Conservation (phyloP, 345 rosid species). For the Eucalyptus pauciflora region DNA sequence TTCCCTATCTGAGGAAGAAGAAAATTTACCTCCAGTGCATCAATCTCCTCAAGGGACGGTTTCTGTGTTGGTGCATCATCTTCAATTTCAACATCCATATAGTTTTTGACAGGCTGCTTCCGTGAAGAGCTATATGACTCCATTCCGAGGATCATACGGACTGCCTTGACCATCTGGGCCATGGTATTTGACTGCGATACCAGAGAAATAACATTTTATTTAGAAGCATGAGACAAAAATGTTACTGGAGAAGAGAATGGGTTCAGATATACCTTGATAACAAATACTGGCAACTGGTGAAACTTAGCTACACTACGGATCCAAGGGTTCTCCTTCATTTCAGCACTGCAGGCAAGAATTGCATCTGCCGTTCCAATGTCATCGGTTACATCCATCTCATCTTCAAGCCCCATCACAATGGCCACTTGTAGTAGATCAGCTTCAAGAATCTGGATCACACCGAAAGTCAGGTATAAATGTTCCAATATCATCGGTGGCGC, state of each 20-base stretch:
- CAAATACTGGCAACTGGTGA: conserved; percentile 69
- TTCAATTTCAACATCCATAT: conserved; percentile 60
- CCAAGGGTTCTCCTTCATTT: conserved; percentile 74
- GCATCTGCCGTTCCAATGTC: conserved; percentile 82
- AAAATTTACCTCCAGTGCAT: conserved; percentile 79
- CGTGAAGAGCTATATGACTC: conserved; percentile 41
- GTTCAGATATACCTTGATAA: conserved; percentile 44
- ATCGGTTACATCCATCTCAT: conserved; percentile 61
- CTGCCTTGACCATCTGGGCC: conserved; percentile 97
- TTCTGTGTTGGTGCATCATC: conserved; percentile 82
- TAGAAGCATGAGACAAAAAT: background rate
- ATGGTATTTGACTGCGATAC: conserved; percentile 70
- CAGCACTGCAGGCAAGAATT: conserved; percentile 65
- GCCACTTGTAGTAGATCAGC: conserved; percentile 85
- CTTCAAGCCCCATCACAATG: conserved; percentile 81
- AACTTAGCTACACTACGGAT: conserved; percentile 80
- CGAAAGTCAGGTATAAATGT: background rate
- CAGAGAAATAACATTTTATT: background rate
- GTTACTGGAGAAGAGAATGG: background rate
- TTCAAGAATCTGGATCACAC: conserved; percentile 47
- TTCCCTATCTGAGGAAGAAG: background rate
- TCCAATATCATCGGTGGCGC: background rate
- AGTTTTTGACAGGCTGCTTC: conserved; percentile 15
- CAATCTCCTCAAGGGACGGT: conserved; percentile 92
- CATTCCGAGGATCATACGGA: conserved; percentile 75